A percentile compares a stretch with the other conserved stretches of the same genome.
These are phyloP conservation scores for Platanus orientalis DNA, from an alignment of 164 flowering plant genomes.

Conservation along the genomic window DNA sequence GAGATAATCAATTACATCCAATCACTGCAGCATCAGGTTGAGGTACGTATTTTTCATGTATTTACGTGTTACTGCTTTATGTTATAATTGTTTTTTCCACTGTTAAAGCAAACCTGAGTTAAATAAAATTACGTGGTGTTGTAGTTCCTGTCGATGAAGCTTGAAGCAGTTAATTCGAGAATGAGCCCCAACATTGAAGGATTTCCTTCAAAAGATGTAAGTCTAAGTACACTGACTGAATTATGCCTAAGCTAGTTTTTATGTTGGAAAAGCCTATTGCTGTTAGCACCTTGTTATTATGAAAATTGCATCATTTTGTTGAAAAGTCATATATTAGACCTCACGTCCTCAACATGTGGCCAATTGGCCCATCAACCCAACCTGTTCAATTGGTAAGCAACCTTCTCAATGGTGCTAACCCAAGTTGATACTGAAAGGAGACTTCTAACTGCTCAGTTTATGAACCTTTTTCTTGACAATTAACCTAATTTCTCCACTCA, in stretches of 20 bases:
- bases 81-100: background rate
- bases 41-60: constrained; percentile 40
- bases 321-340: background rate
- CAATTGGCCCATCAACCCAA: background rate
- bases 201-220: constrained; percentile 74
- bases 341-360: background rate
- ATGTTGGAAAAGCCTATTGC: background rate
- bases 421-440: too few species aligned
- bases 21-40: constrained; percentile 79
- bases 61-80: background rate
- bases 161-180: constrained; percentile 89
- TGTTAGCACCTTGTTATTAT: background rate
- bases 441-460: too few species aligned
- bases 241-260: background rate
- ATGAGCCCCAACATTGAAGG: constrained; percentile 49
- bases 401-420: too few species aligned
- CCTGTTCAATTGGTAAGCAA: background rate
- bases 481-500: too few species aligned
- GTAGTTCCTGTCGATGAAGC: constrained; percentile 96
- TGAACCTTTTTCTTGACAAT: too few species aligned
- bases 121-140: constrained; percentile 18
- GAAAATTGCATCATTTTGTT: background rate
- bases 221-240: constrained; percentile 19
- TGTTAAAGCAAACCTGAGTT: constrained; percentile 7
- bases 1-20: constrained; percentile 88